Conservation (phyloP, 768 basidiomycete species). For the Naganishia onofrii region DNA sequence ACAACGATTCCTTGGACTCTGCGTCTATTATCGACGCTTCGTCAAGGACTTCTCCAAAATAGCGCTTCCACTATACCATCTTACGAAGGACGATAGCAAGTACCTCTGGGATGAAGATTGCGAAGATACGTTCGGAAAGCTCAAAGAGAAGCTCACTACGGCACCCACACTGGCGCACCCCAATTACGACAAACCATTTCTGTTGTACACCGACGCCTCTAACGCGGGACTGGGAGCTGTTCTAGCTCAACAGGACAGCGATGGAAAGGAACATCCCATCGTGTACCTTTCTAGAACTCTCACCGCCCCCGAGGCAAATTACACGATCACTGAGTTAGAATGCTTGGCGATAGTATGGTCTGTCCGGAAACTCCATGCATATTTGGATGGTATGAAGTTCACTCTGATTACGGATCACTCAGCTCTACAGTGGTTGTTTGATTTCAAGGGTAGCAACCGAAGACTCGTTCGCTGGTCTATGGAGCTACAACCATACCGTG, state of each 20-base stretch:
- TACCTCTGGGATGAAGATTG: too few relatives aligned
- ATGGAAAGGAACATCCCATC: neutral
- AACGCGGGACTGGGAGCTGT: slow-evolving; percentile 16
- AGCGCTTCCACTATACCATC: slow-evolving; percentile 25
- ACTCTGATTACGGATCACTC: neutral
- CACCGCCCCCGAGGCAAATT: slow-evolving; percentile 24
- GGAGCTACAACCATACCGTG: too few relatives aligned
- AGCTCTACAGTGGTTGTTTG: too few relatives aligned
- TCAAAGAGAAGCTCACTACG: too few relatives aligned
- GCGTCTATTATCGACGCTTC: slow-evolving; percentile 40
- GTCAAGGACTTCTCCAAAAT: slow-evolving; percentile 30
- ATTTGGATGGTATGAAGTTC: neutral
- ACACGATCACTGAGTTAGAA: slow-evolving; percentile 11
- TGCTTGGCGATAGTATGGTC: neutral
- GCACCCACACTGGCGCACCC: too few relatives aligned
- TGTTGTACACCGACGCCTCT: too few relatives aligned
- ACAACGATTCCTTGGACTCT: slow-evolving; percentile 20
- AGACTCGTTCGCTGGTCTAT: too few relatives aligned
- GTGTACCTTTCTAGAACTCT: slow-evolving; percentile 9
- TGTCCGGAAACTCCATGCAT: slow-evolving; percentile 24
- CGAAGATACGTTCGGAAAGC: too few relatives aligned
- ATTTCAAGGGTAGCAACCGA: too few relatives aligned
- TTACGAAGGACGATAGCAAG: slow-evolving; percentile 24
- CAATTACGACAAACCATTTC: too few relatives aligned
- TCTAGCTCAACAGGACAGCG: slow-evolving; percentile 9